phyloP scores from a whole-genome alignment of 2,329 filamentous ascomycete genomes.

The Aspergillus floridensis region DNA sequence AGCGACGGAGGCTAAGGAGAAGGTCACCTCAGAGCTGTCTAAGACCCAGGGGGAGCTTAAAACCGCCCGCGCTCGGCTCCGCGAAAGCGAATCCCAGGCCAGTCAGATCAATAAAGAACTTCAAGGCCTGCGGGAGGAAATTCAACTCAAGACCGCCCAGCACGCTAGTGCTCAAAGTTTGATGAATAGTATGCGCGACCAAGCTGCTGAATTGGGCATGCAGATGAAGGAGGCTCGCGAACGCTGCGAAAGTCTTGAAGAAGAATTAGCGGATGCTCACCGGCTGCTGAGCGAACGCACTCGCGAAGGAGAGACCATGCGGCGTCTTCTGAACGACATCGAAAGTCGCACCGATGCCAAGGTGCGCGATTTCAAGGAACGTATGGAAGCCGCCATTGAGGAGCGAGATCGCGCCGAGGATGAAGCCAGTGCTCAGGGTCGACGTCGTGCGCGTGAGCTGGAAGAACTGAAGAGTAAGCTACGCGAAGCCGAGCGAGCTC shows the following conservation, averaged over 20 bases:
- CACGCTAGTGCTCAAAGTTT: constrained; percentile 81
- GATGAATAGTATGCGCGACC: constrained; percentile 88
- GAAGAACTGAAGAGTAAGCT: constrained; percentile 80
- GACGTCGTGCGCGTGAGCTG: constrained; percentile 74
- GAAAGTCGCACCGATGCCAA: constrained; percentile 78
- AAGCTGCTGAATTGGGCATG: constrained; percentile 80
- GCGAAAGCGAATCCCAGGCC: constrained; percentile 72
- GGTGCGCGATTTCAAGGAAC: constrained; percentile 82
- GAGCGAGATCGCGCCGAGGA: constrained; percentile 92
- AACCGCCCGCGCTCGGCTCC: constrained; percentile 56
- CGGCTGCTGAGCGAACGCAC: constrained; percentile 82
- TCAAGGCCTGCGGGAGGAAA: constrained; percentile 69
- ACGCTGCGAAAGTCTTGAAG: constrained; percentile 81
- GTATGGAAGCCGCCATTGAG: constrained; percentile 86
- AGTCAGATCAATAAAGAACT: constrained; percentile 67
- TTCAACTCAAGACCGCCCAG: constrained; percentile 79
- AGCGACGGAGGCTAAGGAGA: constrained; percentile 69
- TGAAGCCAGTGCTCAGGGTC: constrained; percentile 73
- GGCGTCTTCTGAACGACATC: constrained; percentile 79
- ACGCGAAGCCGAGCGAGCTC: constrained; percentile 75
- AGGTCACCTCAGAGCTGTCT: constrained; percentile 65
- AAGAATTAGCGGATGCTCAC: constrained; percentile 87
- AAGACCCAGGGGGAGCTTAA: constrained; percentile 70
- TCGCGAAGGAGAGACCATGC: constrained; percentile 92
- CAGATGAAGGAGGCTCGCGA: constrained; percentile 88